phyloP scores from a whole-genome alignment of 2,329 filamentous ascomycete species.

The Seiridium unicorne region DNA sequence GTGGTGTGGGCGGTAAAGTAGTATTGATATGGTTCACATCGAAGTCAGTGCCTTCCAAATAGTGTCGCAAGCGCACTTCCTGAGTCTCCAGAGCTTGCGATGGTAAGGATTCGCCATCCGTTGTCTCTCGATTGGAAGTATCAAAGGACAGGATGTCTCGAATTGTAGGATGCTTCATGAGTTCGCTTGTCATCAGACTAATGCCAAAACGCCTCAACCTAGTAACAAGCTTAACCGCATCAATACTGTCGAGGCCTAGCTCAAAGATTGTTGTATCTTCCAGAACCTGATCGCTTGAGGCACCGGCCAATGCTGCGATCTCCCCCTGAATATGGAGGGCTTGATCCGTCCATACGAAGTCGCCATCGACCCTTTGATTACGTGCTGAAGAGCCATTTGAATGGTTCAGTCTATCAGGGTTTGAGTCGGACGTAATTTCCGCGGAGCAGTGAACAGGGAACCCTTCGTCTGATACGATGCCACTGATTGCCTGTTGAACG shows the following conservation, averaged over 20 bases:
- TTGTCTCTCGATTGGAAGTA: not conserved
- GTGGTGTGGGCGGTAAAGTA: constrained; percentile 72
- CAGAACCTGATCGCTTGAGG: constrained; percentile 49
- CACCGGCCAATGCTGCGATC: constrained; percentile 60
- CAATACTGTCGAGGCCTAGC: constrained; percentile 88
- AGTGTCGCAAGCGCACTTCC: constrained; percentile 32
- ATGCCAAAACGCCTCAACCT: constrained; percentile 62
- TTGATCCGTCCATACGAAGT: constrained; percentile 58
- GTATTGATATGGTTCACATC: constrained; percentile 46
- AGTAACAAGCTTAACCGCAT: constrained; percentile 80
- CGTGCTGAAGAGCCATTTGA: not conserved
- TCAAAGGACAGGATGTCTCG: constrained; percentile 48
- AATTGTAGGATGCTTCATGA: constrained; percentile 73
- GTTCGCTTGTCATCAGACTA: constrained; percentile 66
- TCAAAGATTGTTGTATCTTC: constrained; percentile 70
- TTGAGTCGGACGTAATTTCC: not conserved
- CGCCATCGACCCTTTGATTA: not conserved
- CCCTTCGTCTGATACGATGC: constrained; percentile 17
- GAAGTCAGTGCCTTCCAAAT: constrained; percentile 32
- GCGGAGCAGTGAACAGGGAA: not conserved
- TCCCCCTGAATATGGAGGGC: constrained; percentile 56
- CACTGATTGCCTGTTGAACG: constrained; percentile 30
- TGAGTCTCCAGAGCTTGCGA: constrained; percentile 19
- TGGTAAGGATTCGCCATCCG: not conserved
- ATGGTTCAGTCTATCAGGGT: not conserved